Base-by-base conservation (phyloP, 768 basidiomycete species). In the Xerocomus potaroensis region DNA sequence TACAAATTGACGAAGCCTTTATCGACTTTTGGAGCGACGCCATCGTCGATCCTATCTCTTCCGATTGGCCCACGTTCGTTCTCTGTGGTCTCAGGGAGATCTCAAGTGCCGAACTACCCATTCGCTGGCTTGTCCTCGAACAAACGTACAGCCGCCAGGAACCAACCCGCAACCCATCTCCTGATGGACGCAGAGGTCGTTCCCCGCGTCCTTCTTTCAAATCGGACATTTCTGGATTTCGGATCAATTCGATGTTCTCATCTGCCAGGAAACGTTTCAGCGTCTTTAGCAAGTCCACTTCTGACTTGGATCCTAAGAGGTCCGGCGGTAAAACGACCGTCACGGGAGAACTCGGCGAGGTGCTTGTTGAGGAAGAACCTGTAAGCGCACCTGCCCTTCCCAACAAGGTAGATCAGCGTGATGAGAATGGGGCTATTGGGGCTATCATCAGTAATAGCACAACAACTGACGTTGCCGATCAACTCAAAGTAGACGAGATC, bases 1-100 rank as follows among this genome's bases (percentile, higher is more conserved):
- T 81, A n/a, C 74, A 80, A 49, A 58, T 91, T 10, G 88, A 91
- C 56, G 87, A 90, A 56, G 85, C 87, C 1, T 90, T 91, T 61
- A 67, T 89, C 44, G 87, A 91, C 62, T 88, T 88, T 60, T 90
- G 87, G 86, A 76, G 73, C 41, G 87, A 91, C 57, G 76, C 85
- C 2, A 59, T 89, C 26, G 67, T 82, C 14, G 87, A 91, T 56
- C 79, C 84, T 15, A 75, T 87, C 47, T 70, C 83, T 0, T 62
- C 72, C 1, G 63, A 68, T 34, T 88, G 83, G 86, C 87, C 86
- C 11, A 67, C 73, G 5, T 87, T 89, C 53, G 75, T 84, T 32
- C 61, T 90, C 12, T 85, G 83, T 62, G 82, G 82, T 60, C 74
- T 91, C 42, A 84, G 80, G 59, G 51, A 70, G 9, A 23, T 56